Percentiles rank a stretch among this genome's conserved stretches.
phyloP scores from a whole-genome alignment of 192 early-diverging fungal species.

The Coemansia sp. region DNA sequence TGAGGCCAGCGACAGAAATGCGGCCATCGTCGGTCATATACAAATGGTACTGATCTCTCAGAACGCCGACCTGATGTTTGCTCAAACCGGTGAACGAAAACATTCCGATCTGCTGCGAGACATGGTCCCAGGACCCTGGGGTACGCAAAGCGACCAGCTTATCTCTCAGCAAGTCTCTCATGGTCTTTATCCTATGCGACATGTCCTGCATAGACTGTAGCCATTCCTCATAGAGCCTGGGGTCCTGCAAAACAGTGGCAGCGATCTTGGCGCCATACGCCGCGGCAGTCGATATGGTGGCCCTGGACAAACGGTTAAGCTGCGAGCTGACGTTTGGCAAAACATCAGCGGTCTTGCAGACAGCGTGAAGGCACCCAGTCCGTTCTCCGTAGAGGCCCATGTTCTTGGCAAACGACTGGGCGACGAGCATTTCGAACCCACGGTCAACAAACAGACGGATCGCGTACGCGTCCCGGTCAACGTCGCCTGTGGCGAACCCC shows the following conservation, averaged over 20 bases:
- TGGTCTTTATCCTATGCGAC: slow-evolving; percentile 86
- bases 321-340: slow-evolving; percentile 71
- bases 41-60: slow-evolving; percentile 85
- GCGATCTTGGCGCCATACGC: slow-evolving; percentile 89
- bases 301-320: slow-evolving; percentile 77
- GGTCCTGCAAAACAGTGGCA: slow-evolving; percentile 76
- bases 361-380: slow-evolving; percentile 79
- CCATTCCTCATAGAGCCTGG: slow-evolving; percentile 82
- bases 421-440: slow-evolving; percentile 88
- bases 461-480: slow-evolving; percentile 88
- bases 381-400: slow-evolving; percentile 97
- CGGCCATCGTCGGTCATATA: slow-evolving; percentile 95
- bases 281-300: slow-evolving; percentile 87
- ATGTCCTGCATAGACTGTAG: slow-evolving; percentile 69
- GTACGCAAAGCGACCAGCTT: slow-evolving; percentile 71
- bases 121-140: slow-evolving; percentile 95
- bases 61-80: slow-evolving; percentile 68
- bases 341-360: slow-evolving; percentile 56
- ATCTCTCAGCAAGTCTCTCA: slow-evolving; percentile 72
- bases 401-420: slow-evolving; percentile 97
- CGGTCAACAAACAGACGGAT: slow-evolving; percentile 89
- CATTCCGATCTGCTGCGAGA: slow-evolving; percentile 96
- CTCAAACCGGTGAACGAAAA: slow-evolving; percentile 92
- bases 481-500: slow-evolving; percentile 92
- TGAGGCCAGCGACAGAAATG: slow-evolving; percentile 93